Base-by-base conservation (phyloP, 768 basidiomycete genomes). In the Pleurotus platypus region DNA sequence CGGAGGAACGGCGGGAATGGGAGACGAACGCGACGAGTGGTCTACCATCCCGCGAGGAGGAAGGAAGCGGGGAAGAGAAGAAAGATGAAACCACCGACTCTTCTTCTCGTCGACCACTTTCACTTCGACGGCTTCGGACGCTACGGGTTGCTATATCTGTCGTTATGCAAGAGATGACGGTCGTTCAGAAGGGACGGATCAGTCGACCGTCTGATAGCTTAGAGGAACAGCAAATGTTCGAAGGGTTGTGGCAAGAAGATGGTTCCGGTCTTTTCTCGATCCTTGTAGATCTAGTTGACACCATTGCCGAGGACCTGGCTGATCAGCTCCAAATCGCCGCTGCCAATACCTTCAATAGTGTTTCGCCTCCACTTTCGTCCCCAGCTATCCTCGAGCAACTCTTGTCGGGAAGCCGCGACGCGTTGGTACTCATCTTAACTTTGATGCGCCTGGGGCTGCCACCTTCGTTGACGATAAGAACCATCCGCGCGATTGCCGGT, bases 131-230 rank as follows among this genome's bases (percentile, higher is more conserved):
- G 46, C 64, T 90, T 16, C 79, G 84, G 35, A 81, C 79, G 5
- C 67, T 92, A 12, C 81, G 89, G 1, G 83, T 88, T 26, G 83
- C 89, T 0, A 62, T 88, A 12, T 82, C 82, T 0, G 71, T 89
- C 12, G 66, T 91, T 6, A 66, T 74, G 27, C 73, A 74, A 18
- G 84, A 85, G 47, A 67, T 90, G 0, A 69, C 69, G 2, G 13
- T 9, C 0, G 5, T 54, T 9, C 18, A 45, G 20, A 45, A 15
- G 4, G 39, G 38, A 20, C 22, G 24, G 24, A 11, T 8, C 13
- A 24, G 5, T 9, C 22, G 22, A 16, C 27, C 37, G 1, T n/a
- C 18, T 12, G 38, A 43, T n/a, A 11, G 20, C 16, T 16, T 11
- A n/a, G 49, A 20, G 22, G 15, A 12, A 15, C 39, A 54, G 13